A percentile compares a stretch with the other conserved stretches of the same genome.
phyloP scores from a whole-genome alignment of 805 yeast species.

The Saturnispora sanitii region DNA sequence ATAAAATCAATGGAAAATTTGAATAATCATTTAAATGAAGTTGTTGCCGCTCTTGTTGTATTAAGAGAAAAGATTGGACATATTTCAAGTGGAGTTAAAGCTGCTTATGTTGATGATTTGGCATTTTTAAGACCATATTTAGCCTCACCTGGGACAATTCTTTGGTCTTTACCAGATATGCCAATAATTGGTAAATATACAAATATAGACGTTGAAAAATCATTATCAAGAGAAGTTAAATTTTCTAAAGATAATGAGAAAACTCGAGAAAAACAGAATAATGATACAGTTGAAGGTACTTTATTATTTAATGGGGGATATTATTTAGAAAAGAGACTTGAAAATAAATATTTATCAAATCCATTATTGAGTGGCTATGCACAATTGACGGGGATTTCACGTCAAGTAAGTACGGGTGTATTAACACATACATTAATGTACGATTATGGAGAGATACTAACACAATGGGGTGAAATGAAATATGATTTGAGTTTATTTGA shows the following conservation, averaged over 20 bases:
- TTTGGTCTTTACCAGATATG: conserved; percentile 78
- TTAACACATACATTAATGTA: conserved; percentile 57
- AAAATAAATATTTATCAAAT: conserved; percentile 59
- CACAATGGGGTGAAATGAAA: conserved; percentile 33
- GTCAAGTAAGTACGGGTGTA: conserved; percentile 21
- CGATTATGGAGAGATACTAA: conserved; percentile 40
- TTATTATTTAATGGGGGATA: conserved; percentile 22
- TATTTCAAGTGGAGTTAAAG: conserved; percentile 69
- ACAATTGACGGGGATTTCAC: conserved; percentile 28
- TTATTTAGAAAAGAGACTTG: conserved; percentile 53
- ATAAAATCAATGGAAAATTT: conserved; percentile 23
- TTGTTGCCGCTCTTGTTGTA: conserved; percentile 76
- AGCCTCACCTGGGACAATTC: conserved; percentile 20
- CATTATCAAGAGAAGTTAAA: conserved; percentile 63
- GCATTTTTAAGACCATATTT: conserved; percentile 56
- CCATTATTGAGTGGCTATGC: conserved; percentile 39
- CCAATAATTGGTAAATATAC: conserved; percentile 52
- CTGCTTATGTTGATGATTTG: conserved; percentile 60
- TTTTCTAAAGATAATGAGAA: conserved; percentile 26
- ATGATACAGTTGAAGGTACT: conserved; percentile 13
- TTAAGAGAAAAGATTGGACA: conserved; percentile 74
- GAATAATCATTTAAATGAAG: conserved; percentile 42
- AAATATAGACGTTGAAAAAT: conserved; percentile 69
- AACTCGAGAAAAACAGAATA: conserved; percentile 11
- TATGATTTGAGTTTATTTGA: conserved; percentile 40